Base-by-base conservation (phyloP, 2,329 filamentous ascomycete genomes). In the Pyricularia pennisetigena region DNA sequence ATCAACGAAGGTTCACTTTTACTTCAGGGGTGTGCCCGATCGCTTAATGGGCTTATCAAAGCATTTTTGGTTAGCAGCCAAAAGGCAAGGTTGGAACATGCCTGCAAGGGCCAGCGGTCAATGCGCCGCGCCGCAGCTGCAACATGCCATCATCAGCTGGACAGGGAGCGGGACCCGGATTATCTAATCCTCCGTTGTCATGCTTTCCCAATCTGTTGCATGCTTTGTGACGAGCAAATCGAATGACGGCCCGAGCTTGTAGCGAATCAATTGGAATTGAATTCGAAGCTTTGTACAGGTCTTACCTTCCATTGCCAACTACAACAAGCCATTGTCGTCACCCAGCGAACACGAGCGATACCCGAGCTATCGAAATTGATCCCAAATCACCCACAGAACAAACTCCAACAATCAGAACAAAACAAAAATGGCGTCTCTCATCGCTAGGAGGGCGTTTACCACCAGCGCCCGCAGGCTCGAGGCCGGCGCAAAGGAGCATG, bases 371-470 rank as follows among this genome's bases (percentile, higher is more conserved):
- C 23, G 16, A 28, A 35, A 14, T 57, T 61, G n/a, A 12, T 41
- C 30, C 59, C 26, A 62, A 28, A 4, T 10, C 14, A 28, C 24
- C 24, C 12, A 16, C 59, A 2, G 26, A 16, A 20, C 59, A 28
- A 16, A 62, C n/a, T 62, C 12, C 26, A 62, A 26, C 24, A 28
- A 62, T 28, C 14, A 28, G 24, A 26, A n/a, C 24, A 24, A 23
- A 26, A 12, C 29, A 26, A 41, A 66, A 12, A 88, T 88, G 85
- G 82, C 85, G 70, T 86, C 86, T 74, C 76, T 83, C 73, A 78
- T 86, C 74, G 79, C 85, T 72, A 84, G 85, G 73, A 81, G 86
- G 71, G 80, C 85, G 70, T 84, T 88, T 74, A 80, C 82, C 74
- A 86, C 84, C 74, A 80, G 82, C 69, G 76, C 78, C 71, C 85